A percentile compares a stretch with the other conserved stretches of the same genome.
Conservation (phyloP, 768 basidiomycete genomes). For the Trametes cinnabarina region DNA sequence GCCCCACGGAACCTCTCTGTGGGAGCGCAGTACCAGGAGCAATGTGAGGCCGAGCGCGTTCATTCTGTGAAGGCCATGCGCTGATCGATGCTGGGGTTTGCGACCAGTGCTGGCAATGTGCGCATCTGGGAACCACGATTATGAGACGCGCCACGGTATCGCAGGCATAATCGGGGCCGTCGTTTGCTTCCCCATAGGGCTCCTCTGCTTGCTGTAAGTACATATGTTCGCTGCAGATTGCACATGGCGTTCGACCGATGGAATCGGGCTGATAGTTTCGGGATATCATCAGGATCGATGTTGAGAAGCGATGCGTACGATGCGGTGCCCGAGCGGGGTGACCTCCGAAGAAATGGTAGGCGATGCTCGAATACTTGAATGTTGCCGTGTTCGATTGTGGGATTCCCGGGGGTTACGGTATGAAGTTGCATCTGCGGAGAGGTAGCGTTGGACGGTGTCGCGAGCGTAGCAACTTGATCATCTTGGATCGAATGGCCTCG, state of each 20-base stretch:
- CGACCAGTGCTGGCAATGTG: slow-evolving; percentile 22
- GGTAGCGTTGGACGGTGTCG: too few species aligned
- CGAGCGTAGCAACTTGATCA: too few species aligned
- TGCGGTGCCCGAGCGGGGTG: slow-evolving; percentile 18
- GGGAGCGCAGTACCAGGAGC: slow-evolving; percentile 22
- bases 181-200: slow-evolving; percentile 24
- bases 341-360: background rate
- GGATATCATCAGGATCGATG: background rate
- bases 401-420: too few species aligned
- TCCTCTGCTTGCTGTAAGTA: slow-evolving; percentile 25
- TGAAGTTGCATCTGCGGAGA: too few species aligned
- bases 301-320: slow-evolving; percentile 25
- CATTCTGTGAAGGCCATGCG: background rate
- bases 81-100: too few species aligned
- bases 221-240: background rate
- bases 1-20: slow-evolving; percentile 1
- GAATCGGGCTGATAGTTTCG: background rate
- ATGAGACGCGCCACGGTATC: slow-evolving; percentile 21
- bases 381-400: too few species aligned
- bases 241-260: too few species aligned
- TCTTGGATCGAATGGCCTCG: too few species aligned
- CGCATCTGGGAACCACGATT: slow-evolving; percentile 22
- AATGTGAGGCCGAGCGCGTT: slow-evolving; percentile 11
- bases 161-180: slow-evolving; percentile 25
- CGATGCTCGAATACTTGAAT: background rate